Base-by-base conservation (phyloP, 176 grass and related monocot genomes). In the Oropetium thomaeum region DNA sequence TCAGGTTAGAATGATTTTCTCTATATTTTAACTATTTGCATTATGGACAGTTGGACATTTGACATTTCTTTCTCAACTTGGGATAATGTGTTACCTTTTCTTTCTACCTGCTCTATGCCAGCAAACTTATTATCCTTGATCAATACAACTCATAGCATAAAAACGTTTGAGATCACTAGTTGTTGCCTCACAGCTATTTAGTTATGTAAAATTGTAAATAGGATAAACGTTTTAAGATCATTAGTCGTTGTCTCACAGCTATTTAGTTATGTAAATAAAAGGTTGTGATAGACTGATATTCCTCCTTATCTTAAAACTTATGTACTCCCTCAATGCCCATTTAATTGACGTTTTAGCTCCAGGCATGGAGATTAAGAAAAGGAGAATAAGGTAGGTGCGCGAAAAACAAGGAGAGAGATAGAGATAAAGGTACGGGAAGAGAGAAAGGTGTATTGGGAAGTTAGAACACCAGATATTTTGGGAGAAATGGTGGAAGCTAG, bases 1-100 rank as follows among this genome's bases (percentile, higher is more conserved):
- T 85, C 90, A 93, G 88, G 90, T 93, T 76, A 75, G 76, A 81
- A 22, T 32, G 43, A 8, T 79, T 61, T 26, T 53, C 27, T 22
- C 15, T 53, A 53, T 10, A 20, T 53, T 53, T 37, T 57, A 17
- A 25, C 67, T 80, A 23, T 20, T 37, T 72, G 58, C 76, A 51
- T 49, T 41, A 49, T 61, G 5, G 74, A 70, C n/a, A n/a, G n/a
- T n/a, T n/a, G n/a, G n/a, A n/a, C n/a, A n/a, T n/a, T n/a, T n/a
- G 55, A 43, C 19, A 26, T 55, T 60, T 70, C 40, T 27, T 69
- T 85, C 69, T 87, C 47, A 70, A 44, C 27, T 52, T 80, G 60
- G 45, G 27, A 73, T 88, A 79, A 31, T 71, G n/a, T 74, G n/a
- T 59, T 51, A 81, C 42, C n/a, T 33, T 15, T 63, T 75, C 10